phyloP scores from a whole-genome alignment of 1,284 basidiomycete genomes.

The Ustilago tritici region DNA sequence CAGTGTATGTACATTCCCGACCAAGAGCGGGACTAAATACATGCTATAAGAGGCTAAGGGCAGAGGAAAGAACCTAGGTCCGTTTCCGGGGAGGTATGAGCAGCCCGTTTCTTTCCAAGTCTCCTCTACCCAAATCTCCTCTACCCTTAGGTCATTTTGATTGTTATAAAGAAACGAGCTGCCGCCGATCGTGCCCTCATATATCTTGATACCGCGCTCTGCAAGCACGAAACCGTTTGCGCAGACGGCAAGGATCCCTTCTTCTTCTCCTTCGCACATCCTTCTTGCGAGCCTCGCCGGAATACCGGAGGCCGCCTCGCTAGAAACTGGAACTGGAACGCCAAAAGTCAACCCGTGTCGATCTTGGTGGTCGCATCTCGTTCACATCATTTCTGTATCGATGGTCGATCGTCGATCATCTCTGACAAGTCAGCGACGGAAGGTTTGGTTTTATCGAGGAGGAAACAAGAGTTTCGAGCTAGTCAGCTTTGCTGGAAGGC shows the following conservation, averaged over 20 bases:
- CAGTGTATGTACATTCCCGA: not conserved
- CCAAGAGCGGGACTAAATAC: not conserved
- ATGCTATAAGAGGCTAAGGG: too few relatives aligned
- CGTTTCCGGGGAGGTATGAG: too few relatives aligned
- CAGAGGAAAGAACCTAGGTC: too few relatives aligned
- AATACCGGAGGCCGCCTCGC: conserved; percentile 5
- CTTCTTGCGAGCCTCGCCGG: conserved; percentile 11
- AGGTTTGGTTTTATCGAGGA: not conserved
- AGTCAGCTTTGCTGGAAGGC: not conserved
- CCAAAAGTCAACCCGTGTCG: conserved; percentile 3
- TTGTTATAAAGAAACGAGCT: too few relatives aligned
- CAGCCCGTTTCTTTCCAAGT: too few relatives aligned
- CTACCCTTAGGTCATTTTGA: too few relatives aligned
- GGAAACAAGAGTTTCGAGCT: not conserved
- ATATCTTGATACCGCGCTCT: not conserved
- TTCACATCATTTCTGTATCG: not conserved
- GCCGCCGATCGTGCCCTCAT: too few relatives aligned
- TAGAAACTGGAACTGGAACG: not conserved
- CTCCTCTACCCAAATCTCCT: too few relatives aligned
- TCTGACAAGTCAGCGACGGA: conserved; percentile 15
- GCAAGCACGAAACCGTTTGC: not conserved
- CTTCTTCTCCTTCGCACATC: conserved; percentile 1
- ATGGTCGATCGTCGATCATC: conserved; percentile 10
- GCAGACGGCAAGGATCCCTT: not conserved
- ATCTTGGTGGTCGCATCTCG: not conserved